Percentiles rank a stretch among this genome's conserved stretches.
phyloP scores from a whole-genome alignment of 1,139 yeast species.

The Blastobotrys niveus region DNA sequence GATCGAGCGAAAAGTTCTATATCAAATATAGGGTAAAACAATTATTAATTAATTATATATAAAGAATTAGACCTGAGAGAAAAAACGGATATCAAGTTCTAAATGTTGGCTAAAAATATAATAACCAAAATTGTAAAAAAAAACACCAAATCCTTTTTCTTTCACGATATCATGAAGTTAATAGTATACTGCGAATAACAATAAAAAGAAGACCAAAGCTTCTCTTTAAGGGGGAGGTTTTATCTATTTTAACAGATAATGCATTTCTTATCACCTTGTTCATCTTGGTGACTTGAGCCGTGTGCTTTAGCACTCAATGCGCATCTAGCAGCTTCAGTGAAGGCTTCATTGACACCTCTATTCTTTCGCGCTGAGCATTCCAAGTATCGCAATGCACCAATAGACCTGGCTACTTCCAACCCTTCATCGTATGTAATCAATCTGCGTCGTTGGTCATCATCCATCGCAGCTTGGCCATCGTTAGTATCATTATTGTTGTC shows the following conservation, averaged over 20 bases:
- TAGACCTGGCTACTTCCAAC: slow-evolving; percentile 62
- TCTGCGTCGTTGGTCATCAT: slow-evolving; percentile 34
- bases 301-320: slow-evolving; percentile 87
- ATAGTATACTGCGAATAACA: too few relatives aligned
- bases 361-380: slow-evolving; percentile 94
- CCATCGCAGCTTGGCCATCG: slow-evolving; percentile 26
- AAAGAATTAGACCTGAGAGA: too few relatives aligned
- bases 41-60: neutral
- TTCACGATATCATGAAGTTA: neutral
- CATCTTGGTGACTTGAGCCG: slow-evolving; percentile 50
- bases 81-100: neutral
- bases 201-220: slow-evolving; percentile 1
- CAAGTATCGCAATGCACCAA: slow-evolving; percentile 74
- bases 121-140: neutral
- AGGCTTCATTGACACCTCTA: slow-evolving; percentile 94
- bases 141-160: neutral
- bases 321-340: slow-evolving; percentile 94
- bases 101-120: neutral
- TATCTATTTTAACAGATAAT: slow-evolving; percentile 15
- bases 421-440: slow-evolving; percentile 75
- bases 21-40: too few relatives aligned
- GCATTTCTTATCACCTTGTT: slow-evolving; percentile 32
- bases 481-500: slow-evolving; percentile 25
- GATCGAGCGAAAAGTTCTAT: too few relatives aligned
- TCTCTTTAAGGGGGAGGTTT: too few relatives aligned